phyloP scores from a whole-genome alignment of 2,329 filamentous ascomycete genomes.

The Trichoderma sp. region DNA sequence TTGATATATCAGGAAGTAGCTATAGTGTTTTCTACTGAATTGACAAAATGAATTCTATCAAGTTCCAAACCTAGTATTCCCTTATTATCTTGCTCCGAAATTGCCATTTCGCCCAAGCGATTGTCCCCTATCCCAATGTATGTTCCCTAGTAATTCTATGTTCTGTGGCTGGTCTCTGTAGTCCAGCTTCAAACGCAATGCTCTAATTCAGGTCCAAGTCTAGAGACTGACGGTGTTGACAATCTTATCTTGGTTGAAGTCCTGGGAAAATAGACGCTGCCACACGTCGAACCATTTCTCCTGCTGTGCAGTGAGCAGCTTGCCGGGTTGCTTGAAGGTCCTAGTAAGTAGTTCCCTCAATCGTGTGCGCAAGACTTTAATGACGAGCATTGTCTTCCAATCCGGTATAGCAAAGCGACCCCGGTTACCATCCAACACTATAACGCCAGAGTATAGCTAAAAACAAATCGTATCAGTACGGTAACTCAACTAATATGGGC shows the following conservation, averaged over 20 bases:
- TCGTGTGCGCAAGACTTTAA: constrained; percentile 74
- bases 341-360: constrained; percentile 72
- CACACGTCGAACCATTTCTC: constrained; percentile 72
- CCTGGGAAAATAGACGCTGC: constrained; percentile 65
- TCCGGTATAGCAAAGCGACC: constrained; percentile 78
- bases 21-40: neutral
- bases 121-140: constrained; percentile 8
- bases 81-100: neutral
- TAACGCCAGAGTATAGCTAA: constrained; percentile 80
- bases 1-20: neutral
- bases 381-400: constrained; percentile 87
- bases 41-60: neutral
- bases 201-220: neutral
- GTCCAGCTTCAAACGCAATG: neutral
- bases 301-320: constrained; percentile 62
- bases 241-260: constrained; percentile 36
- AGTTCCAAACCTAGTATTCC: neutral
- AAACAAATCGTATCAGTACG: neutral
- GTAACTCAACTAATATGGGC: neutral
- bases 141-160: neutral
- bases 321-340: constrained; percentile 66
- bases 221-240: neutral
- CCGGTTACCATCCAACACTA: constrained; percentile 83
- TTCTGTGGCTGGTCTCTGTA: neutral
- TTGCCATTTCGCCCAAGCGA: neutral